A percentile compares a stretch with the other conserved stretches of the same genome.
phyloP scores from a whole-genome alignment of 495 filamentous ascomycete genomes.

The Geopyxis carbonaria region DNA sequence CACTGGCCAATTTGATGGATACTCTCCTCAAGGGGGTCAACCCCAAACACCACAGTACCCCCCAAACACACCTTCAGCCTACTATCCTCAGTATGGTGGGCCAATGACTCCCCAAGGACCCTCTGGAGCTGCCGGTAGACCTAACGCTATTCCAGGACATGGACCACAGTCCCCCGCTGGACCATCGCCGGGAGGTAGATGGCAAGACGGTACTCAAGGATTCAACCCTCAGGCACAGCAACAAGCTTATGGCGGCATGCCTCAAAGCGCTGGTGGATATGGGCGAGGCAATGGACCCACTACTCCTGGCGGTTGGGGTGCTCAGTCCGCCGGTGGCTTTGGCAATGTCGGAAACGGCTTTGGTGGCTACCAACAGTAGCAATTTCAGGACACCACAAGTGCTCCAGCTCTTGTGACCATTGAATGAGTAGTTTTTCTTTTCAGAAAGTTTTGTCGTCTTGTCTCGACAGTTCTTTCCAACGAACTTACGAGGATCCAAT shows the following conservation, averaged over 20 bases:
- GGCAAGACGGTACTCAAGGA: slow-evolving; percentile 42
- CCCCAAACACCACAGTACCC: slow-evolving; percentile 48
- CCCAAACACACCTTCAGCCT: slow-evolving; percentile 61
- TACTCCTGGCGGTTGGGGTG: slow-evolving; percentile 59
- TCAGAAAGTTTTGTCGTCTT: no score
- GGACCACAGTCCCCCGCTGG: slow-evolving; percentile 33
- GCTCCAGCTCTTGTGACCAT: no score
- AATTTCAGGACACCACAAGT: no score
- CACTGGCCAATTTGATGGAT: slow-evolving; percentile 63
- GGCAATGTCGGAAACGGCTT: slow-evolving; percentile 41
- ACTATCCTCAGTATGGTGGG: slow-evolving; percentile 86
- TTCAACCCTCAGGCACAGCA: slow-evolving; percentile 36
- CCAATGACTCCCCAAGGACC: slow-evolving; percentile 57
- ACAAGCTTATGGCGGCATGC: slow-evolving; percentile 36
- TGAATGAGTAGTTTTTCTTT: no score
- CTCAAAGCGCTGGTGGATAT: slow-evolving; percentile 63
- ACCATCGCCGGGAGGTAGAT: slow-evolving; percentile 34
- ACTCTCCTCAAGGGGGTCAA: slow-evolving; percentile 63
- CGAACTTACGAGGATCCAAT: no score
- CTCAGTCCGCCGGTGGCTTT: slow-evolving; percentile 33
- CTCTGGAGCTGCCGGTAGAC: slow-evolving; percentile 23
- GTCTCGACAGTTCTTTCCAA: no score
- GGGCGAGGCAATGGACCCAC: slow-evolving; percentile 63
- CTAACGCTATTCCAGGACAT: slow-evolving; percentile 19
- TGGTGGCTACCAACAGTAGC: slow-evolving; percentile 42